phyloP scores from a whole-genome alignment of 257 asterid genomes.

The Cinchona pubescens region DNA sequence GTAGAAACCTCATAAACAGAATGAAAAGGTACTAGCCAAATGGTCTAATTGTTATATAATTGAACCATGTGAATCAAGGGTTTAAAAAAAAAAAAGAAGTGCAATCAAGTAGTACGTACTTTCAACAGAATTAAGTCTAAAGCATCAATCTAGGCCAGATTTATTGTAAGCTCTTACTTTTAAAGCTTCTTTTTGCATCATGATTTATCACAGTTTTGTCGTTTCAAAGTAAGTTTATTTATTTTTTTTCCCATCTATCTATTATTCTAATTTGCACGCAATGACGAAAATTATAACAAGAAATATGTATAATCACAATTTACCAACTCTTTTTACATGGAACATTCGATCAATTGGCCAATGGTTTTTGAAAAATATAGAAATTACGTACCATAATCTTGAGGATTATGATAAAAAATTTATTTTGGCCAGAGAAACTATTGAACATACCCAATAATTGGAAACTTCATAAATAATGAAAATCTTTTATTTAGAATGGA shows the following conservation, averaged over 20 bases:
- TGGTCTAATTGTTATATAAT: neutral
- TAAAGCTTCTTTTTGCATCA: neutral
- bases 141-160: neutral
- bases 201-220: neutral
- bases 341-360: neutral
- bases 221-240: neutral
- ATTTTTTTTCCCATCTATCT: neutral
- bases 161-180: neutral
- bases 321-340: neutral
- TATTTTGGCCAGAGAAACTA: too few relatives aligned
- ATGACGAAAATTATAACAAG: neutral
- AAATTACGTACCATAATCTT: neutral
- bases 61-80: neutral
- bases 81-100: neutral
- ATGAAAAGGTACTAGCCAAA: neutral
- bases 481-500: too few relatives aligned
- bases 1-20: neutral
- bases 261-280: neutral
- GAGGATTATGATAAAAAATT: neutral
- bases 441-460: too few relatives aligned
- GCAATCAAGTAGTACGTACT: neutral
- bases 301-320: neutral
- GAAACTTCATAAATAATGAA: too few relatives aligned
- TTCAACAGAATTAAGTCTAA: neutral
- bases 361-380: neutral